phyloP scores from a whole-genome alignment of 352 stramenopile genomes.

The Pythium folliculosum region DNA sequence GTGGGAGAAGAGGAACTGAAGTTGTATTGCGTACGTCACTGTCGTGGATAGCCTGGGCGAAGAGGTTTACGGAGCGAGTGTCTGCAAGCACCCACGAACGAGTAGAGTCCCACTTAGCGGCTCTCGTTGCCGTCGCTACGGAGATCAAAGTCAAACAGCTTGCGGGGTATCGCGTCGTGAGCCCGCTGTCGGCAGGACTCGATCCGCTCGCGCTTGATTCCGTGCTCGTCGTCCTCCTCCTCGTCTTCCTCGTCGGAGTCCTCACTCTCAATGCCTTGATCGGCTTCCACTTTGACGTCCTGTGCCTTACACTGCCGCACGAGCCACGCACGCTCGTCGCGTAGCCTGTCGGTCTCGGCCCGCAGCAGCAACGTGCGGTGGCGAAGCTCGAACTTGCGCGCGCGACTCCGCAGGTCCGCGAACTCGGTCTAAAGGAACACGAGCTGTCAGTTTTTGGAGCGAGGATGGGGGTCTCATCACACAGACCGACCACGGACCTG shows the following conservation, averaged over 20 bases:
- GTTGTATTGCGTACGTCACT: no score
- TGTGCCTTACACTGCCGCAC: neutral
- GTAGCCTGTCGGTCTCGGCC: neutral
- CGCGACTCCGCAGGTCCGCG: neutral
- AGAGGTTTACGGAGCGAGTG: no score
- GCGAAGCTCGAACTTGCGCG: neutral
- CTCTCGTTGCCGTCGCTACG: no score
- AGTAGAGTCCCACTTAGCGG: no score
- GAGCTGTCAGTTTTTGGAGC: no score
- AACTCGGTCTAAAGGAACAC: neutral
- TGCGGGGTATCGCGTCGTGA: neutral
- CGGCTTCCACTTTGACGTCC: neutral
- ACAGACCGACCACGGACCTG: neutral
- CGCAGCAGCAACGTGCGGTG: neutral
- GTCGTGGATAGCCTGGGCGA: no score
- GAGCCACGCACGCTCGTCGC: neutral
- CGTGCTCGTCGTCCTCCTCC: neutral
- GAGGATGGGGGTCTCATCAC: no score
- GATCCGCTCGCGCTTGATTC: neutral
- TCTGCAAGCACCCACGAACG: no score
- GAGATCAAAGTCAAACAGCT: neutral
- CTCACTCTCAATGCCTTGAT: no score
- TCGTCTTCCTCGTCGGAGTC: neutral
- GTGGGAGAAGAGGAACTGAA: no score
- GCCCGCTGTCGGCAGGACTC: neutral